phyloP scores from a whole-genome alignment of 352 stramenopile species.

The Phytophthora litchii region DNA sequence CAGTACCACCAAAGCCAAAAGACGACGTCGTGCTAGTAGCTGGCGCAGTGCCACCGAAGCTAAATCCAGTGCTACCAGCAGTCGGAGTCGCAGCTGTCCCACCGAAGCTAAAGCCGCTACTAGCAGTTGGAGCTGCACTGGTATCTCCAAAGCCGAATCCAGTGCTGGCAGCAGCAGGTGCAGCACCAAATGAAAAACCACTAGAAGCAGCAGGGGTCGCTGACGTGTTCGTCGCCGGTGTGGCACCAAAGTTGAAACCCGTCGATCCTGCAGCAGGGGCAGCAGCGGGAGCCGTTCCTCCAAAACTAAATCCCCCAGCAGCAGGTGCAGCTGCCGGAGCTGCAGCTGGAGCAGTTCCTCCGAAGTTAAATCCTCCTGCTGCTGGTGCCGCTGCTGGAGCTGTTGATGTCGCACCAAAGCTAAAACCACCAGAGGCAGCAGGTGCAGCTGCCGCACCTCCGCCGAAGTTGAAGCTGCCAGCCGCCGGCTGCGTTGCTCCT shows the following conservation, averaged over 20 bases:
- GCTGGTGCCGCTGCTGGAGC: constrained; percentile 16
- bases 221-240: constrained; percentile 16
- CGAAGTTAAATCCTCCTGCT: constrained; percentile 35
- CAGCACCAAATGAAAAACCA: constrained; percentile 63
- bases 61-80: constrained; percentile 38
- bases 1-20: constrained; percentile 42
- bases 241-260: constrained; percentile 44
- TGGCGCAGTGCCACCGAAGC: constrained; percentile 43
- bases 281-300: constrained; percentile 20
- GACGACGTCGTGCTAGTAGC: constrained; percentile 27
- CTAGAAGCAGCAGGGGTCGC: constrained; percentile 28
- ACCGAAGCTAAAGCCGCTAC: constrained; percentile 40
- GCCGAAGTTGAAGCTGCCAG: constrained; percentile 58
- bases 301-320: constrained; percentile 38
- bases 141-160: constrained; percentile 51
- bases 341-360: constrained; percentile 18
- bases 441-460: constrained; percentile 23
- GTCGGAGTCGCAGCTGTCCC: constrained; percentile 21
- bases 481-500: constrained; percentile 27
- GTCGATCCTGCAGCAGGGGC: constrained; percentile 28
- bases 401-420: constrained; percentile 31
- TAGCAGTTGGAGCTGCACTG: constrained; percentile 28
- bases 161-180: constrained; percentile 28
- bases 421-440: constrained; percentile 28
- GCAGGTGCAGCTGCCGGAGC: constrained; percentile 20